Percentiles rank a stretch among this genome's conserved stretches.
Evolutionary conservation across 345 rosid genomes (phyloP).

Genomic region (Rhizophora apiculata): DNA sequence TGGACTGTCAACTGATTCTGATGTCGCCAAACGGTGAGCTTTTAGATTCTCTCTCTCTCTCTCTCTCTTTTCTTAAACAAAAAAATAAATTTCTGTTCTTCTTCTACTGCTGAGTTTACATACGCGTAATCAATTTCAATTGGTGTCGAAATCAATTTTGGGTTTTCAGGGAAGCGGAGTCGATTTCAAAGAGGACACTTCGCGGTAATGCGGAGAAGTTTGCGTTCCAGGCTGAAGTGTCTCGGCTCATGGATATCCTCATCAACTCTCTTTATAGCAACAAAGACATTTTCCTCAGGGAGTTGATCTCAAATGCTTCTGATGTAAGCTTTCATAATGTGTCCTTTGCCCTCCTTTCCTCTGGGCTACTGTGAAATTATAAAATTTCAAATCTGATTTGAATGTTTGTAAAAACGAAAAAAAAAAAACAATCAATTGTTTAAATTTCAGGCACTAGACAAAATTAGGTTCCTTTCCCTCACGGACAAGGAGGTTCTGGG

Average conservation of each 20-base stretch:
- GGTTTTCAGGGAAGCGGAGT: slow-evolving; percentile 71
- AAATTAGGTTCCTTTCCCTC: slow-evolving; percentile 88
- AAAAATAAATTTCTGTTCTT: not conserved
- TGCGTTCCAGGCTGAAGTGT: slow-evolving; percentile 98
- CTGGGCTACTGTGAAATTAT: no score
- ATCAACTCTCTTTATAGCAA: slow-evolving; percentile 98
- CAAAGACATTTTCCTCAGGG: slow-evolving; percentile 96
- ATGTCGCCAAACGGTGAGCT: slow-evolving; percentile 74
- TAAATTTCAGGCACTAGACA: slow-evolving; percentile 74
- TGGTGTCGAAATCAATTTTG: not conserved
- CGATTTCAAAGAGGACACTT: slow-evolving; percentile 82
- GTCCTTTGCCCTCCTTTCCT: no score
- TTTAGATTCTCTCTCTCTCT: not conserved
- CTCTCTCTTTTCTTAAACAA: not conserved
- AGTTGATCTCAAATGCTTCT: slow-evolving; percentile 96
- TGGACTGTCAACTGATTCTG: slow-evolving; percentile 93
- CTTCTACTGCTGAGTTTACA: not conserved
- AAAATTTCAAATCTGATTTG: no score
- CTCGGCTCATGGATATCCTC: slow-evolving; percentile 96
- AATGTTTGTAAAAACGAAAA: not conserved
- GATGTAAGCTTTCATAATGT: slow-evolving; percentile 51
- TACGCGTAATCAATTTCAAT: not conserved
- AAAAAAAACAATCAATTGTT: slow-evolving; percentile 9
- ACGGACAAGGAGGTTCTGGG: slow-evolving; percentile 92
- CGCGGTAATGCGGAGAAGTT: slow-evolving; percentile 86